A percentile compares a stretch with the other conserved stretches of the same genome.
Conservation (phyloP, 805 yeast species). For the Zygotorulaspora danielsina region DNA sequence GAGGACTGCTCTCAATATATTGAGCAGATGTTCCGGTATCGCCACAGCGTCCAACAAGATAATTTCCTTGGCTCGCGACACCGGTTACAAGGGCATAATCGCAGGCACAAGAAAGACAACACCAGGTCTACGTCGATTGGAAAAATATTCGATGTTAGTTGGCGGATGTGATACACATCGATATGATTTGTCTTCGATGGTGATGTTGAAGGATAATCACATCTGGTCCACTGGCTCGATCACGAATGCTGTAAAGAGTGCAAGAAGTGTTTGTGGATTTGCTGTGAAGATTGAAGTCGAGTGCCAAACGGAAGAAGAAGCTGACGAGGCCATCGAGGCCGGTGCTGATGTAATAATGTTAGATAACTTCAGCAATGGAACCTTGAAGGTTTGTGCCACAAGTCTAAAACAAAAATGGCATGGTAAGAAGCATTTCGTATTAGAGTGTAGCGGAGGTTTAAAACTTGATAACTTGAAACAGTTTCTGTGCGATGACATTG, state of each 20-base stretch:
- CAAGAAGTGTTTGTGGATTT: constrained; percentile 81
- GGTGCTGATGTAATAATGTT: constrained; percentile 96
- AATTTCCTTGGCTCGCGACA: constrained; percentile 53
- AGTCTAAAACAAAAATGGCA: constrained; percentile 56
- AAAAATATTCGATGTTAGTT: constrained; percentile 89
- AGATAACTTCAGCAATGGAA: constrained; percentile 75
- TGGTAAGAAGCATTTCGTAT: constrained; percentile 48
- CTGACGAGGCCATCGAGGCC: constrained; percentile 86
- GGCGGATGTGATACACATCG: constrained; percentile 95
- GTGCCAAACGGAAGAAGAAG: constrained; percentile 79
- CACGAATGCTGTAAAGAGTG: constrained; percentile 72
- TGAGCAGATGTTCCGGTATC: constrained; percentile 81
- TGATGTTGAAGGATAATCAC: constrained; percentile 94
- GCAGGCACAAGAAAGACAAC: constrained; percentile 98
- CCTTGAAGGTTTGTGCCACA: constrained; percentile 59
- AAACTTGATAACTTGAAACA: constrained; percentile 59
- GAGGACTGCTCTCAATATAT: constrained; percentile 75
- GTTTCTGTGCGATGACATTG: constrained; percentile 74
- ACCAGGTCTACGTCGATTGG: constrained; percentile 84
- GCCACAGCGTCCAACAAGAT: constrained; percentile 70
- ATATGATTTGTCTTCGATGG: constrained; percentile 88
- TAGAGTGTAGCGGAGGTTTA: constrained; percentile 93
- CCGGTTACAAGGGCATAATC: constrained; percentile 75
- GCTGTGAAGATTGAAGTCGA: constrained; percentile 90
- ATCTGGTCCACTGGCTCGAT: constrained; percentile 91